Conservation (phyloP, 768 basidiomycete genomes). For the Russula vinacea region DNA sequence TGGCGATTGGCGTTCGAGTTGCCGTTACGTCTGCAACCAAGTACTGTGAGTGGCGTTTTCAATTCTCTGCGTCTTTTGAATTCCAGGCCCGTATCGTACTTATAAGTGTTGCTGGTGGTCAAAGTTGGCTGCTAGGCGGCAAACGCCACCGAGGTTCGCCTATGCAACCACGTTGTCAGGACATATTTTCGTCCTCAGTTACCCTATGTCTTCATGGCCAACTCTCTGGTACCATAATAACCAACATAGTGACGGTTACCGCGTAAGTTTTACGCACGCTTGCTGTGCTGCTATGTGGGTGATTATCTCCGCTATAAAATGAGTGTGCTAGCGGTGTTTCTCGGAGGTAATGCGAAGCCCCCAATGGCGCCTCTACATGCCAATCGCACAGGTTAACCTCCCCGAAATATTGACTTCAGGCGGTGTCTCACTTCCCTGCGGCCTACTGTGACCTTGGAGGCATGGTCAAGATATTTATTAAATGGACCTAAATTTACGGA, state of each 20-base stretch:
- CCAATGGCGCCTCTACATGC: not conserved
- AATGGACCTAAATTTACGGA: not conserved
- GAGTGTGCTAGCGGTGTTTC: not conserved
- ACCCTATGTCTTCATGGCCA: not conserved
- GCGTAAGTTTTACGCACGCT: not conserved
- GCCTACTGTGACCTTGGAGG: not conserved
- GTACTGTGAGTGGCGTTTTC: not conserved
- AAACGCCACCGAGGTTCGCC: not conserved
- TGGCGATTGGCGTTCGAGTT: not conserved
- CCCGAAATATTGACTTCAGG: not conserved
- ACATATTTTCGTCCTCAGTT: not conserved
- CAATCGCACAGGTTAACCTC: not conserved
- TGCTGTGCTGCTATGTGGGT: not conserved
- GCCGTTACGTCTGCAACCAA: not conserved
- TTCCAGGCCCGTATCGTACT: not conserved
- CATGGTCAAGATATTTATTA: not conserved
- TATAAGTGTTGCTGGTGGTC: not conserved
- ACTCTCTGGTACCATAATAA: not conserved
- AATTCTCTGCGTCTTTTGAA: not conserved
- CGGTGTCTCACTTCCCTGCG: not conserved
- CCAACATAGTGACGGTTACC: not conserved
- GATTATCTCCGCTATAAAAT: constrained; percentile 4
- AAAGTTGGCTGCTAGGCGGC: too few relatives aligned
- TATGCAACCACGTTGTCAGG: not conserved
- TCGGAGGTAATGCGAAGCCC: not conserved